Base-by-base conservation (phyloP, 2,329 filamentous ascomycete genomes). In the Colletotrichum kahawae region DNA sequence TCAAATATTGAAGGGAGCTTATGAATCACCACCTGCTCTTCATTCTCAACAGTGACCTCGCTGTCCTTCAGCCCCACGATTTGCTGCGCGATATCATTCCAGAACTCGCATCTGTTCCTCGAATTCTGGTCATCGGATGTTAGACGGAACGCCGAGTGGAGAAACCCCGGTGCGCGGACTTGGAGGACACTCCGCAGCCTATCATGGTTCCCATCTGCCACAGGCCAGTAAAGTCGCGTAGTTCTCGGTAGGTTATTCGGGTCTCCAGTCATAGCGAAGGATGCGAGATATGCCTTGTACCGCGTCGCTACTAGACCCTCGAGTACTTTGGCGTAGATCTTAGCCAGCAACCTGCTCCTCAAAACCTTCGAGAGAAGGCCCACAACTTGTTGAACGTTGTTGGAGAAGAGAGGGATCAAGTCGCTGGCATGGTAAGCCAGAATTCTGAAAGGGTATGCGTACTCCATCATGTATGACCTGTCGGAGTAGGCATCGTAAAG, bases 381-480 rank as follows among this genome's bases (percentile, higher is more conserved):
- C 3, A 67, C 29, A 12, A 67, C 43, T 12, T 67, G 64, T 4
- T 67, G 43, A 16, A 65, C 38, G 38, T 65, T 65, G 67, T 83
- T 82, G 80, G 83, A 87, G 77, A 87, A 87, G 4, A 83, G 82
- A 18, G 85, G 81, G 7, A 87, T 76, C 7, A 87, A 78, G 71
- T 88, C 86, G 9, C 81, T 80, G 9, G 80, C 85, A 75, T 88
- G 85, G 78, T 87, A 88, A 73, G 86, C 84, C 78, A 87, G 83
- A 65, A 80, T 83, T 74, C 81, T 88, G 5, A 82, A 80, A 12
- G 63, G 63, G 38, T 51, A 65, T 16, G 63, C 63, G 29, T 65
- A 65, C 38, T 65, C 63, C 63, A 65, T 65, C 63, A 65, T 65
- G 27, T 65, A 65, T 34, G 82, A 84, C 5, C 78, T 78, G 51